Evolutionary conservation across 1,284 basidiomycete genomes (phyloP), one percentile per base, ranked within the genome.

Genomic region (Agroathelia rolfsii): DNA sequence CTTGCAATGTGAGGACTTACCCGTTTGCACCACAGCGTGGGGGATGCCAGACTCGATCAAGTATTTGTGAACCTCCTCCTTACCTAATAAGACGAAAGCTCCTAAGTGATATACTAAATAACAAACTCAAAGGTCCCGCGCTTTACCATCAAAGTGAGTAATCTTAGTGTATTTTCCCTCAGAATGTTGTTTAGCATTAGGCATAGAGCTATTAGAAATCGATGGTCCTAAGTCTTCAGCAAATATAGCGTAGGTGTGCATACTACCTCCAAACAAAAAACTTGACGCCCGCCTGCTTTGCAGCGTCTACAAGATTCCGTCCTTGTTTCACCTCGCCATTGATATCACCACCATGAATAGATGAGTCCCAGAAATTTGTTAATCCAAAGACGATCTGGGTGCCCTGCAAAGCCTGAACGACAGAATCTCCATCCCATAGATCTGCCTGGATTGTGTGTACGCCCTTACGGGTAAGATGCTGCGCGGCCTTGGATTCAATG

Each of bases 341-440:
- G 8, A 31, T 29, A n/a, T 27, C 32, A 5, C 16, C 13, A 6
- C 23, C 16, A 4, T 24, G 23, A 8, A 13, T 22, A 28, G 3
- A 26, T 11, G 10, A n/a, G n/a, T 33, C 30, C 12, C 22, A 25
- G 19, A 30, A 14, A 2, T 16, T n/a, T 3, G 2, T 3, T 28
- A 43, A 36, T 9, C n/a, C 33, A 16, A 43, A 43, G 14, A 43
- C 39, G 15, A 26, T 30, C 24, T 41, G 39, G 12, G 36, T 30
- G 12, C 39, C 41, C 6, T 13, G 24, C 3, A 43, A 22, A 2
- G 39, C 41, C 25, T 6, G 8, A 8, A 32, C 22, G 3, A 43
- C 21, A 3, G 39, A 35, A 2, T 15, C 28, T 9, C 30, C 35
- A 17, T 43, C 37, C 15, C 12, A 13, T 1, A 12, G 3, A 20